Evolutionary conservation across 2,329 filamentous ascomycete genomes (phyloP), one percentile per base, ranked within the genome.

Genomic region (Colletotrichum agaves): DNA sequence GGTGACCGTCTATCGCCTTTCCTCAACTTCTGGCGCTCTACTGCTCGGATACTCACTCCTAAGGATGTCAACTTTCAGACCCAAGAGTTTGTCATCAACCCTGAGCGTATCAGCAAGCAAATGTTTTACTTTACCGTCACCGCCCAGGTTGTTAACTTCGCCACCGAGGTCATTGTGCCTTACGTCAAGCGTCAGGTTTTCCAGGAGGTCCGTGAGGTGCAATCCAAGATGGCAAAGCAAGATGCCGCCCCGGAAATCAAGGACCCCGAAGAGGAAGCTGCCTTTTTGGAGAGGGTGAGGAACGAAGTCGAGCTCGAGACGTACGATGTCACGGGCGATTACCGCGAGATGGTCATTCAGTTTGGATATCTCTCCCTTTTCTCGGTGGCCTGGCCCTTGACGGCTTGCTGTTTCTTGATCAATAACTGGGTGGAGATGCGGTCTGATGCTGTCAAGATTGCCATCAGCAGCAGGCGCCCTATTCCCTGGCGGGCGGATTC

Each of bases 401-500:
- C 95, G 0, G 91, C 92, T 2, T 85, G 93, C 63, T 95, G 92
- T 1, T 98, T 98, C 82, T 82, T 98, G 12, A 83, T 96, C 78
- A 98, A 98, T 81, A 97, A 98, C 81, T 98, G 95, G 94, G 83
- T 99, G 64, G 96, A 98, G 77, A 87, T 98, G 43, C 92, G 96
- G 46, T 93, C 93, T 0, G 96, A 99, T 76, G 94, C 95, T 2
- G 87, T 97, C 81, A 99, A 99, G 79, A 97, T 98, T 73, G 94
- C 94, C 63, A 85, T 93, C 53, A 91, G 94, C 78, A 94, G 93
- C 84, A 91, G 95, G 74, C 90, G 96, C 3, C 96, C 96, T 0
- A 93, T 93, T 41, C 96, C 96, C 0, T 93, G 92, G 87, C 89
- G 96, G 60, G 90, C 93, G 1, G 96, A 98, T 80, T 96, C 93